Percentiles rank a stretch among this genome's conserved stretches.
These are phyloP conservation scores for Kurtzmaniella quercitrusa DNA, from an alignment of 1,139 yeast genomes.

Conservation along the genomic window DNA sequence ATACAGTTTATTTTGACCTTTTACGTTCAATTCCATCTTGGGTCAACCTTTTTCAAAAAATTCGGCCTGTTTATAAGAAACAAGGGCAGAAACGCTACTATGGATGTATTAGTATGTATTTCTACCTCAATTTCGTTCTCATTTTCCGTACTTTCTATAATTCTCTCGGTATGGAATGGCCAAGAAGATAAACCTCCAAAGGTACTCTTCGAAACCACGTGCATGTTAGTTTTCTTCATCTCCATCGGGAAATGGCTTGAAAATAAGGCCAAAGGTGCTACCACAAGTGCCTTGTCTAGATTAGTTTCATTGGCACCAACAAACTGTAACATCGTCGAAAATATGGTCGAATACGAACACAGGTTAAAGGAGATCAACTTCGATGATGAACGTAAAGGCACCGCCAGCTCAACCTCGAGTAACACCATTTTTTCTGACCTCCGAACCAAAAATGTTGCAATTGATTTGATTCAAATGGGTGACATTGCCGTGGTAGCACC, in stretches of 20 bases:
- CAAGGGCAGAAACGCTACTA: constrained; percentile 66
- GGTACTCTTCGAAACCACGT: constrained; percentile 81
- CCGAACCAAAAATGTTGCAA: constrained; percentile 42
- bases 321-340: constrained; percentile 59
- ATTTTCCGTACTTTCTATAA: constrained; percentile 64
- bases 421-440: constrained; percentile 11
- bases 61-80: constrained; percentile 64
- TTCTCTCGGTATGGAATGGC: constrained; percentile 37
- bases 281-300: constrained; percentile 81
- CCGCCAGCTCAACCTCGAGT: not conserved
- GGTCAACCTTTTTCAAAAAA: constrained; percentile 57
- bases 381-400: constrained; percentile 5
- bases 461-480: constrained; percentile 71
- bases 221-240: constrained; percentile 80
- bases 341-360: constrained; percentile 21
- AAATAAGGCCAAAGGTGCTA: constrained; percentile 88
- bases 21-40: constrained; percentile 69
- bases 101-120: constrained; percentile 87
- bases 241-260: constrained; percentile 89
- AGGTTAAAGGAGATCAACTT: constrained; percentile 13
- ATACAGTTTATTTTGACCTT: constrained; percentile 60
- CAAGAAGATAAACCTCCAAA: constrained; percentile 48
- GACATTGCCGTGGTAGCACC: constrained; percentile 80
- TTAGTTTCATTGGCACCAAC: constrained; percentile 80
- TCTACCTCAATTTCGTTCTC: constrained; percentile 77